Base-by-base conservation (phyloP, 2,329 filamentous ascomycete genomes). In the Talaromyces sp. region DNA sequence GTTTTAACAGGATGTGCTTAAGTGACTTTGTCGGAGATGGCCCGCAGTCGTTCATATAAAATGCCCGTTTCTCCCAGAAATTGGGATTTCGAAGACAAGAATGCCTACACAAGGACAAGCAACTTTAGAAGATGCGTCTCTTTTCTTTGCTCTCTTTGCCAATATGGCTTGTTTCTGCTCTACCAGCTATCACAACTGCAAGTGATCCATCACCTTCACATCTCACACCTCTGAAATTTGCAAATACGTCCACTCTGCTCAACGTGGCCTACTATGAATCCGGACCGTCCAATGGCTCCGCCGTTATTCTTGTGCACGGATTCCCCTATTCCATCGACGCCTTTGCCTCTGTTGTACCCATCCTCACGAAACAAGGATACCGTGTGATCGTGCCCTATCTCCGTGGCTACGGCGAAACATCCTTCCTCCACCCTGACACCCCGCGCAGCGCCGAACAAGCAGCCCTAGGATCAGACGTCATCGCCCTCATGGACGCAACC, bases 301-400 rank as follows among this genome's bases (percentile, higher is more conserved):
- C 70, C 31, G 69, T 70, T 17, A 64, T 75, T 11, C 69, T 75
- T 1, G 61, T 69, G 11, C 72, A 75, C 49, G 72, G 73, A 2
- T 74, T 70, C 40, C 73, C 72, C 11, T 75, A 73, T 61, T 70
- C 69, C 34, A 70, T 71, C 34, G 67, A 71, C 51, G 68, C 67
- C 51, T 75, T 68, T 63, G 65, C 65, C 31, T 61, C 69, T 7
- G 72, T 73, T 1, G 68, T 69, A 5, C 71, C 71, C 3, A 45
- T 38, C 19, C 71, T 74, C 1, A 60, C 51, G 1, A 40, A 49
- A 1, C 31, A 69, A 58, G 72, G 72, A 19, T 69, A 68, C 58
- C 70, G 72, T 5, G 69, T 74, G n/a, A 68, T 75, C 15, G 68
- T 72, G 5, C 72, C 73, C 5, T 75, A 70, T 61, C 67, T 74